phyloP scores from a whole-genome alignment of 192 early-diverging fungal genomes.

The Rhizophagus sp. region DNA sequence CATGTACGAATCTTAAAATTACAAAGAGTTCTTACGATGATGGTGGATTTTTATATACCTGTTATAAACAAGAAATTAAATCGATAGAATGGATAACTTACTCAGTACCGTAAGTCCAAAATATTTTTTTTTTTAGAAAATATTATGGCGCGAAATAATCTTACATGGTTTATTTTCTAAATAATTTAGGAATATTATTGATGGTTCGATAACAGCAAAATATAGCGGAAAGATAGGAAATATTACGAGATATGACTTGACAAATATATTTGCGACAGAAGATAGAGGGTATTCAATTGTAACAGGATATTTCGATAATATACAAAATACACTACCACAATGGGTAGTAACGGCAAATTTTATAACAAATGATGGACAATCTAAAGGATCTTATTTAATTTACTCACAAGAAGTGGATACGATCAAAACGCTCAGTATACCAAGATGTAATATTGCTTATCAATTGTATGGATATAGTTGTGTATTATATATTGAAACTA shows the following conservation, averaged over 20 bases:
- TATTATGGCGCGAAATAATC: background rate
- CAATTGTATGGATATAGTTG: background rate
- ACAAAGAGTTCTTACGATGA: background rate
- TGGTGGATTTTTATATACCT: background rate
- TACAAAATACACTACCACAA: background rate
- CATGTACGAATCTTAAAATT: background rate
- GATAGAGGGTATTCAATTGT: background rate
- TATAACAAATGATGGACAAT: background rate
- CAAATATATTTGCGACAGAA: background rate
- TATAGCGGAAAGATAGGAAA: background rate
- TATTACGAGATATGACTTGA: background rate
- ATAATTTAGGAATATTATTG: background rate
- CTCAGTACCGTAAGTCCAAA: background rate
- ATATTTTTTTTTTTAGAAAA: background rate
- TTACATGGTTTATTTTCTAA: background rate
- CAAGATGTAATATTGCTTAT: background rate
- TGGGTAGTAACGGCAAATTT: background rate
- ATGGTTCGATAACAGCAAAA: background rate
- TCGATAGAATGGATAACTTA: background rate
- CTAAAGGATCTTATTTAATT: background rate
- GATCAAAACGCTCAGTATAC: background rate
- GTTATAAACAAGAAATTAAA: background rate
- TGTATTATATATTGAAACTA: background rate
- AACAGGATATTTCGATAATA: background rate
- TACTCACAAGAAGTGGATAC: background rate